phyloP scores from a whole-genome alignment of 345 rosid species.

The Euphorbia tirucalli region DNA sequence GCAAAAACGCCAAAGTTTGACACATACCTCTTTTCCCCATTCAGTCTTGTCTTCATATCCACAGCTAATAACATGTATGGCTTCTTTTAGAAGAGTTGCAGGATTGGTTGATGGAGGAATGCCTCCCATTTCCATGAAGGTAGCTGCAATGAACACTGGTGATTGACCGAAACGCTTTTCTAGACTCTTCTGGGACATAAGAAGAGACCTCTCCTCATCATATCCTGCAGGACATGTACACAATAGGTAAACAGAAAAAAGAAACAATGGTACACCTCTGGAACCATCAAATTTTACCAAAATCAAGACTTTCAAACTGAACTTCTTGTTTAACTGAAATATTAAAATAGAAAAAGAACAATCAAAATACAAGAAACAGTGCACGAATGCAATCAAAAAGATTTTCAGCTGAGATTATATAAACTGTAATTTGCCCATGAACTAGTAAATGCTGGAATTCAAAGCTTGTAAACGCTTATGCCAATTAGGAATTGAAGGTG shows the following conservation, averaged over 20 bases:
- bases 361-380: neutral
- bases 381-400: neutral
- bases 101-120: conserved; percentile 95
- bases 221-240: conserved; percentile 61
- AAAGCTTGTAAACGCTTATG: neutral
- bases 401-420: neutral
- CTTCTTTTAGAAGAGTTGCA: conserved; percentile 90
- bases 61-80: conserved; percentile 98
- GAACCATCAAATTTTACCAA: conserved; percentile 7
- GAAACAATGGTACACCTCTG: neutral
- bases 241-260: neutral
- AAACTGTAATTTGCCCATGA: neutral
- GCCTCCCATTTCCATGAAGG: conserved; percentile 98
- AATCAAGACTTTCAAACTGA: neutral
- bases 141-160: conserved; percentile 95
- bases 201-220: conserved; percentile 95
- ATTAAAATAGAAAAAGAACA: neutral
- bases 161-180: conserved; percentile 99
- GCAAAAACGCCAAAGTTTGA: neutral
- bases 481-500: neutral
- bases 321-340: neutral
- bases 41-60: conserved; percentile 99
- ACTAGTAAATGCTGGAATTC: neutral
- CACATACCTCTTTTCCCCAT: conserved; percentile 96
- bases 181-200: conserved; percentile 95